These are phyloP conservation scores for Lipomyces kockii DNA, from an alignment of 805 yeast species.

Conservation along the genomic window DNA sequence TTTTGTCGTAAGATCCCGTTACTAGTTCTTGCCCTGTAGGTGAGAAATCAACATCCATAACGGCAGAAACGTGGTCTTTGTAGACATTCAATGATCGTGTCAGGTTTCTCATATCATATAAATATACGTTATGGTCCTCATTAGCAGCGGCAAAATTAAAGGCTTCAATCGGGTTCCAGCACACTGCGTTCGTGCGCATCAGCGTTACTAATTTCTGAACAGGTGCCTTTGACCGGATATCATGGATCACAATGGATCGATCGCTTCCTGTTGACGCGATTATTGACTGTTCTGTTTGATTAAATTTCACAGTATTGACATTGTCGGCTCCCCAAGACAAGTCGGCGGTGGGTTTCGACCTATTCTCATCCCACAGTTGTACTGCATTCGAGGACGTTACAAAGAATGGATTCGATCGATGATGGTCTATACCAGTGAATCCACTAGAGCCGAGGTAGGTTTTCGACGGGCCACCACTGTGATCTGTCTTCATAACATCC, in stretches of 20 bases:
- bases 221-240: slow-evolving; percentile 86
- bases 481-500: slow-evolving; percentile 59
- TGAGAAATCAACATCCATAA: slow-evolving; percentile 89
- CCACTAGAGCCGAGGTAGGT: slow-evolving; percentile 85
- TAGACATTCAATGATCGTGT: slow-evolving; percentile 77
- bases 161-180: slow-evolving; percentile 99
- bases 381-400: slow-evolving; percentile 92
- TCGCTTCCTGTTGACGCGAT: slow-evolving; percentile 91
- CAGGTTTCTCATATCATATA: slow-evolving; percentile 96
- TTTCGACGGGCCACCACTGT: slow-evolving; percentile 62
- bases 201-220: slow-evolving; percentile 85
- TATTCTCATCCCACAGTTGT: slow-evolving; percentile 87
- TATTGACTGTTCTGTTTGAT: slow-evolving; percentile 85
- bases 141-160: slow-evolving; percentile 87
- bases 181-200: slow-evolving; percentile 79
- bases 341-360: slow-evolving; percentile 76
- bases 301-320: slow-evolving; percentile 78
- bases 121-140: slow-evolving; percentile 93
- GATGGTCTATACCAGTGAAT: slow-evolving; percentile 85
- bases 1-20: slow-evolving; percentile 93
- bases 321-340: slow-evolving; percentile 98
- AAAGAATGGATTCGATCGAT: slow-evolving; percentile 69
- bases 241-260: slow-evolving; percentile 87
- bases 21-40: slow-evolving; percentile 98
- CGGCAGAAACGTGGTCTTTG: slow-evolving; percentile 96